Conservation (phyloP, 1,284 basidiomycete genomes). For the Fomitopsis palustris region DNA sequence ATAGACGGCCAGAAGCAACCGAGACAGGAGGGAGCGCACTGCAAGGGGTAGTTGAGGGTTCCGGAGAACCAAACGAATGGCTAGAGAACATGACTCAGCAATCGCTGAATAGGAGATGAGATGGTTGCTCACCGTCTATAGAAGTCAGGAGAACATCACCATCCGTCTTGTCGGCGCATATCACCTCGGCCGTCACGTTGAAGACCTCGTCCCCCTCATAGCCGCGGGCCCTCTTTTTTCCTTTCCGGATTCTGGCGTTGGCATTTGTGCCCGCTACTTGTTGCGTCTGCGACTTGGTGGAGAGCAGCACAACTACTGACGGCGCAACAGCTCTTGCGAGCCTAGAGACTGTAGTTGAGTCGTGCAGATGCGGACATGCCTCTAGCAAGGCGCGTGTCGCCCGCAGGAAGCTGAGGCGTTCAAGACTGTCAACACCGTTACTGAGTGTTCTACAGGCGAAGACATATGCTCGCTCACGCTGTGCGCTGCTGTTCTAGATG, state of each 20-base stretch:
- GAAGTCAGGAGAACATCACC: slow-evolving; percentile 52
- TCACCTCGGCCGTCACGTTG: slow-evolving; percentile 44
- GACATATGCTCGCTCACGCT: slow-evolving; percentile 37
- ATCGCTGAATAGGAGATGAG: not conserved
- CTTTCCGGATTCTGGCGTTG: slow-evolving; percentile 45
- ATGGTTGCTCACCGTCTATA: slow-evolving; percentile 50
- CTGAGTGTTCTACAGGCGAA: not conserved
- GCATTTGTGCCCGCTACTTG: slow-evolving; percentile 18
- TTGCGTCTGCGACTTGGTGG: slow-evolving; percentile 32
- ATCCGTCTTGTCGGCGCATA: slow-evolving; percentile 49
- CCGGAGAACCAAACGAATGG: slow-evolving; percentile 43
- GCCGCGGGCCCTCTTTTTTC: slow-evolving; percentile 72
- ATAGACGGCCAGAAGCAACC: slow-evolving; percentile 55
- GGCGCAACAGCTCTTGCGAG: slow-evolving; percentile 53
- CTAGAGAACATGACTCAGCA: slow-evolving; percentile 30
- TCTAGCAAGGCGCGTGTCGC: slow-evolving; percentile 41
- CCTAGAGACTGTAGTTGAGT: slow-evolving; percentile 48
- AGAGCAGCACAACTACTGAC: slow-evolving; percentile 46
- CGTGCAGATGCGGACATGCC: slow-evolving; percentile 44
- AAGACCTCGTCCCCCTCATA: slow-evolving; percentile 82
- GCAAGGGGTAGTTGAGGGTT: slow-evolving; percentile 48
- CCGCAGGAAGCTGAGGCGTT: slow-evolving; percentile 42
- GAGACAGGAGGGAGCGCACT: slow-evolving; percentile 54
- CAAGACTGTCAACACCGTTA: slow-evolving; percentile 30
- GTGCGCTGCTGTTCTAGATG: slow-evolving; percentile 56